phyloP scores from a whole-genome alignment of 768 basidiomycete species.

The Collybia mongolica region DNA sequence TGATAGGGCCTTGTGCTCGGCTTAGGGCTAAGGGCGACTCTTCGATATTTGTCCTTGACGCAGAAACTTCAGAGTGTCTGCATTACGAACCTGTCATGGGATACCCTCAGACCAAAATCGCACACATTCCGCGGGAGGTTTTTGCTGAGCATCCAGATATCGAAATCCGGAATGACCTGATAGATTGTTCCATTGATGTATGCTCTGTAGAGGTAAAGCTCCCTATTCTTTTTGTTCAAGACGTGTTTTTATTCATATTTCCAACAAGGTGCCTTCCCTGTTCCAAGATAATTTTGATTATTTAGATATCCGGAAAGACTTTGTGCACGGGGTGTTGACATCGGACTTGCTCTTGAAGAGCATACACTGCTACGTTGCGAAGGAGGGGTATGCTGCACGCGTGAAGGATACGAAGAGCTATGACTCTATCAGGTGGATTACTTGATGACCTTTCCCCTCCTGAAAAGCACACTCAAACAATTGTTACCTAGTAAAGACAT shows the following conservation, averaged over 20 bases:
- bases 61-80: constrained; percentile 75
- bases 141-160: constrained; percentile 72
- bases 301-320: constrained; percentile 86
- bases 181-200: constrained; percentile 88
- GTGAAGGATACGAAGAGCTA: constrained; percentile 93
- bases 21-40: constrained; percentile 69
- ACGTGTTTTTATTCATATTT: background rate
- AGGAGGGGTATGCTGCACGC: constrained; percentile 88
- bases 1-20: constrained; percentile 4
- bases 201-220: constrained; percentile 84
- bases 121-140: constrained; percentile 76
- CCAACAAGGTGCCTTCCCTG: constrained; percentile 78
- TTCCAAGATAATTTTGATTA: constrained; percentile 99
- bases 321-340: constrained; percentile 91
- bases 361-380: constrained; percentile 87
- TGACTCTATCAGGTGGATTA: constrained; percentile 82
- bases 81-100: constrained; percentile 80
- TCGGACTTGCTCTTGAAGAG: constrained; percentile 95
- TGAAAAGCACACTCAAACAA: background rate
- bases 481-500: constrained; percentile 78
- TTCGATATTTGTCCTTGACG: constrained; percentile 76
- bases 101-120: constrained; percentile 60
- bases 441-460: background rate
- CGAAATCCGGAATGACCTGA: constrained; percentile 84
- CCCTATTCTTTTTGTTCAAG: background rate